Evolutionary conservation across 352 stramenopile genomes (phyloP).

Genomic region (Pythium utonaiense): DNA sequence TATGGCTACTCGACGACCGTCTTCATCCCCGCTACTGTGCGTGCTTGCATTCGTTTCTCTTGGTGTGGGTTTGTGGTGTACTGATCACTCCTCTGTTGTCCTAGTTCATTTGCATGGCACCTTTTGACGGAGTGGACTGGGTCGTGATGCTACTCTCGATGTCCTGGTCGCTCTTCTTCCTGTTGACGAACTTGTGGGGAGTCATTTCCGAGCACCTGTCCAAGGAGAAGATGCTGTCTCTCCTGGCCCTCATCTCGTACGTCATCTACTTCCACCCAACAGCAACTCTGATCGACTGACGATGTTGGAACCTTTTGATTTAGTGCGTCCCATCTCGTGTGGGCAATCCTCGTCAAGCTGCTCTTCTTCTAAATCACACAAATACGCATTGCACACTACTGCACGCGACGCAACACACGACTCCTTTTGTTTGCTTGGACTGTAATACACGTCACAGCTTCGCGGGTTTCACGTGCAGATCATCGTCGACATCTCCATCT

Average conservation of each 20-base stretch:
- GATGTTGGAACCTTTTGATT: background rate
- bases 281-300: background rate
- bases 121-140: constrained; percentile 75
- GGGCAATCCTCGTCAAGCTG: constrained; percentile 83
- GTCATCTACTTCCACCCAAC: background rate
- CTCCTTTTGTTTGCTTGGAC: background rate
- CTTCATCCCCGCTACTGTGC: constrained; percentile 78
- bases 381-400: constrained; percentile 5
- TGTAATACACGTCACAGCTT: background rate
- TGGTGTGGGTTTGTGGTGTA: background rate
- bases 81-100: background rate
- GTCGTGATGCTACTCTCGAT: constrained; percentile 76
- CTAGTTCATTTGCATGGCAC: constrained; percentile 75
- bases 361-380: constrained; percentile 69
- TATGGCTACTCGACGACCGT: constrained; percentile 84
- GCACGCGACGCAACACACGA: background rate
- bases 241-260: constrained; percentile 81
- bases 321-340: constrained; percentile 76
- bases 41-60: constrained; percentile 8
- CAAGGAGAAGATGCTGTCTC: constrained; percentile 85
- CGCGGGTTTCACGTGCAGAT: background rate
- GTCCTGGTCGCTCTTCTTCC: constrained; percentile 83
- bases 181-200: constrained; percentile 75
- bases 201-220: constrained; percentile 74
- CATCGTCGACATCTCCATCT: constrained; percentile 9